A percentile compares a stretch with the other conserved stretches of the same genome.
Conservation (phyloP, 2,329 filamentous ascomycete species). For the Dryadomyces quercus-mongolicae region DNA sequence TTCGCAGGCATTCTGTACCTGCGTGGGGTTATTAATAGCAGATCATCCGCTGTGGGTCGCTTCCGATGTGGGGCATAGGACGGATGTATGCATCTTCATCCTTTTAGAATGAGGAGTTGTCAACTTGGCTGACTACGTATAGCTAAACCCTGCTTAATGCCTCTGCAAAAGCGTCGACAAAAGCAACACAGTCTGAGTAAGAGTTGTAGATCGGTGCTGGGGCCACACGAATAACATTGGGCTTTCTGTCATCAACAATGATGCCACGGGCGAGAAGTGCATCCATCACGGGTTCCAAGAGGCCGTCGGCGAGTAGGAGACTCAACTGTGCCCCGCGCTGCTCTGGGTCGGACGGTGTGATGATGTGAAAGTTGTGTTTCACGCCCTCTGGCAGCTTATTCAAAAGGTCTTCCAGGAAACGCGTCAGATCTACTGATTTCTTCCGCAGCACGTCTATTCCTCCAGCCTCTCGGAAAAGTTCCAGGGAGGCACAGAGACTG, state of each 20-base stretch:
- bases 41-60: background rate
- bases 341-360: conserved; percentile 57
- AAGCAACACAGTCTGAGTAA: conserved; percentile 44
- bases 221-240: conserved; percentile 73
- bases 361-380: conserved; percentile 39
- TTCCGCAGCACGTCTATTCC: conserved; percentile 54
- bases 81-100: too few relatives aligned
- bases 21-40: too few relatives aligned
- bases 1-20: too few relatives aligned
- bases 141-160: conserved; percentile 1
- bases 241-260: conserved; percentile 72
- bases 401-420: conserved; percentile 62
- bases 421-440: conserved; percentile 63
- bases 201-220: conserved; percentile 77
- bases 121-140: background rate
- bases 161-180: conserved; percentile 7
- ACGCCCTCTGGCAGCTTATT: conserved; percentile 23
- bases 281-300: conserved; percentile 57
- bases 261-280: conserved; percentile 56
- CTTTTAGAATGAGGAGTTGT: background rate
- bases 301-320: conserved; percentile 48
- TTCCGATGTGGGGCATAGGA: background rate
- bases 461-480: conserved; percentile 57
- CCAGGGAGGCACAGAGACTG: conserved; percentile 60
- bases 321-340: conserved; percentile 72